phyloP scores from a whole-genome alignment of 164 flowering plant species.

The Sextonia rubra region DNA sequence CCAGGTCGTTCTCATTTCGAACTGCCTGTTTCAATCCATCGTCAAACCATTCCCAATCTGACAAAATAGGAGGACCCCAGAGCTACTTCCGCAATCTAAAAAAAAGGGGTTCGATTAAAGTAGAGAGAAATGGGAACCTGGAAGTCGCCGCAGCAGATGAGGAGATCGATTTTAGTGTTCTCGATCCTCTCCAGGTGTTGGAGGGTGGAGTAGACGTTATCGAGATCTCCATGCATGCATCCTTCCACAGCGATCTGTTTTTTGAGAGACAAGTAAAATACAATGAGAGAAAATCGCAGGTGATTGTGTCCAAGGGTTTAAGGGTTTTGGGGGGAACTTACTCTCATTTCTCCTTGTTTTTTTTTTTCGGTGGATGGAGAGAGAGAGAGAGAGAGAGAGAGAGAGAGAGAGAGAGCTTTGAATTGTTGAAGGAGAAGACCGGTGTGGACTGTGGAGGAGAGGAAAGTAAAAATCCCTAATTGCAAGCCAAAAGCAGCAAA shows the following conservation, averaged over 20 bases:
- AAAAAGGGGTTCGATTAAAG: not conserved
- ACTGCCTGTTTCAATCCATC: constrained; percentile 52
- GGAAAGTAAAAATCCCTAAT: too few species aligned
- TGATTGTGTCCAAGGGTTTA: not conserved
- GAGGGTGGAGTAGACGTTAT: constrained; percentile 76
- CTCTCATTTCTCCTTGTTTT: not conserved
- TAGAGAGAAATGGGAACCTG: constrained; percentile 45
- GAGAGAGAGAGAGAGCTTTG: too few species aligned
- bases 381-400: too few species aligned
- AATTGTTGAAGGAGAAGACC: too few species aligned
- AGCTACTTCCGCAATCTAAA: not conserved
- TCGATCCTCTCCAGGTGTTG: constrained; percentile 49
- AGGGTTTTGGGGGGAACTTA: not conserved
- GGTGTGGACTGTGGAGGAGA: too few species aligned
- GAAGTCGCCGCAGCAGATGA: constrained; percentile 92
- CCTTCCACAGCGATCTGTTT: constrained; percentile 85
- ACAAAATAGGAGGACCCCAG: not conserved
- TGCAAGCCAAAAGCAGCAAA: too few species aligned
- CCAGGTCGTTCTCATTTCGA: constrained; percentile 75
- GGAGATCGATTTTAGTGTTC: constrained; percentile 82
- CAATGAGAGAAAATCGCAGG: not conserved
- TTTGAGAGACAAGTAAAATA: not conserved
- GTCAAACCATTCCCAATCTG: not conserved
- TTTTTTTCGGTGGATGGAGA: too few species aligned
- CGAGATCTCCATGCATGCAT: constrained; percentile 97